A percentile compares a stretch with the other conserved stretches of the same genome.
Evolutionary conservation across 2,329 filamentous ascomycete genomes (phyloP).

Genomic region (Exophiala dermatitidis): DNA sequence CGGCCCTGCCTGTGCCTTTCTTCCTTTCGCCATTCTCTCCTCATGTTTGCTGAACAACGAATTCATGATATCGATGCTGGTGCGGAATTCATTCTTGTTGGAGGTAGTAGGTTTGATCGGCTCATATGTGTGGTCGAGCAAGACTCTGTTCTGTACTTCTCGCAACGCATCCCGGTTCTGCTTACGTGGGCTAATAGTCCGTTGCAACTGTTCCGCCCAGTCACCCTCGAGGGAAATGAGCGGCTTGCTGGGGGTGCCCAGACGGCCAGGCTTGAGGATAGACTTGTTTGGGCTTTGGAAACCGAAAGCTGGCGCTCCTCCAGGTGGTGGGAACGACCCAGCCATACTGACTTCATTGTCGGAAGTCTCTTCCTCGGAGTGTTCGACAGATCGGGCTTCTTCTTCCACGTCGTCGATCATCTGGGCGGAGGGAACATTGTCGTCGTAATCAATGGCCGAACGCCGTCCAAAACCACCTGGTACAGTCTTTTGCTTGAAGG

Average conservation of each 20-base stretch:
- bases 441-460: slow-evolving; percentile 49
- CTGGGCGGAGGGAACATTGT: slow-evolving; percentile 60
- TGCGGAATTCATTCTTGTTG: slow-evolving; percentile 61
- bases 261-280: slow-evolving; percentile 20
- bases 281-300: slow-evolving; percentile 19
- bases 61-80: slow-evolving; percentile 93
- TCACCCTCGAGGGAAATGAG: slow-evolving; percentile 61
- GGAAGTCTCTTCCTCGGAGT: slow-evolving; percentile 46
- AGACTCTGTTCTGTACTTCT: slow-evolving; percentile 56
- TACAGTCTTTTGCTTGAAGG: slow-evolving; percentile 51
- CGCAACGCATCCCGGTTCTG: slow-evolving; percentile 69
- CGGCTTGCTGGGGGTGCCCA: slow-evolving; percentile 49
- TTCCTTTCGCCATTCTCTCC: slow-evolving; percentile 47
- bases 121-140: slow-evolving; percentile 42
- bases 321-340: slow-evolving; percentile 65
- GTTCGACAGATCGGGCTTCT: slow-evolving; percentile 63
- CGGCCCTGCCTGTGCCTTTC: slow-evolving; percentile 51
- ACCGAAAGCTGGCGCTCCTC: slow-evolving; percentile 16
- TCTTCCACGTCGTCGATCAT: slow-evolving; percentile 61
- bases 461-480: slow-evolving; percentile 75
- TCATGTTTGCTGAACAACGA: slow-evolving; percentile 71
- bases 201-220: slow-evolving; percentile 89
- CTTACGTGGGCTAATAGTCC: slow-evolving; percentile 89
- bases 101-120: slow-evolving; percentile 26
- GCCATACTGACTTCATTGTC: slow-evolving; percentile 73